Base-by-base conservation (phyloP, 2,329 filamentous ascomycete species). In the Trichophyton benhamiae region DNA sequence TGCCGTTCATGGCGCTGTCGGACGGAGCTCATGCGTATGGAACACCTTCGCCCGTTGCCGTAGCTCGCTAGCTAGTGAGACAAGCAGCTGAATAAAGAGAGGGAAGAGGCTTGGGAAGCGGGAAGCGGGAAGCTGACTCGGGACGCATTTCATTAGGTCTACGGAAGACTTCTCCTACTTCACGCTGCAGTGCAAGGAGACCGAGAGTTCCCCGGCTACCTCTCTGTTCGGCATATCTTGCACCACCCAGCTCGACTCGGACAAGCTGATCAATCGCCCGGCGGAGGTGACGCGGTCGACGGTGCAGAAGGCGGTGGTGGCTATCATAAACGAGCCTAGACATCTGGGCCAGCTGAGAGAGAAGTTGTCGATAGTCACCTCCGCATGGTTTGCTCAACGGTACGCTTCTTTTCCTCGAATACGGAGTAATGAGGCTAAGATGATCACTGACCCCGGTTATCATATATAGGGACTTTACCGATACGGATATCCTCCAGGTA, bases 121-220 rank as follows among this genome's bases (percentile, higher is more conserved):
- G 8, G 20, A 22, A 22, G 15, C 46, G 13, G n/a, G 41, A n/a
- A 0, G 13, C 41, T 44, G 41, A 49, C 20, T 25, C 3, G 1
- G 46, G 22, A 6, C 15, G 44, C 20, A 36, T 42, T 20, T 4
- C 4, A 48, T 25, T 69, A 94, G 89, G 61, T 86, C 89, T 22
- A 87, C 87, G 62, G 94, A 99, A 76, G 94, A 97, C 76, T 99
- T 97, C 78, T 96, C 91, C 59, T 99, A 99, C 78, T 99, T 99
- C 74, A 97, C 92, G 7, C 84, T 99, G 59, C 81, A 90, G 62
- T 83, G 84, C 60, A 76, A 76, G 64, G 72, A 72, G 55, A 59
- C 71, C 1, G 68, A 68, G 1, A 62, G 65, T 41, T 27, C 42
- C 36, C 83, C 86, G 5, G 83, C 85, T 33, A 91, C 89, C 1